These are phyloP conservation scores for Scheffersomyces stipitis DNA, from an alignment of 805 yeast species.

Conservation along the genomic window DNA sequence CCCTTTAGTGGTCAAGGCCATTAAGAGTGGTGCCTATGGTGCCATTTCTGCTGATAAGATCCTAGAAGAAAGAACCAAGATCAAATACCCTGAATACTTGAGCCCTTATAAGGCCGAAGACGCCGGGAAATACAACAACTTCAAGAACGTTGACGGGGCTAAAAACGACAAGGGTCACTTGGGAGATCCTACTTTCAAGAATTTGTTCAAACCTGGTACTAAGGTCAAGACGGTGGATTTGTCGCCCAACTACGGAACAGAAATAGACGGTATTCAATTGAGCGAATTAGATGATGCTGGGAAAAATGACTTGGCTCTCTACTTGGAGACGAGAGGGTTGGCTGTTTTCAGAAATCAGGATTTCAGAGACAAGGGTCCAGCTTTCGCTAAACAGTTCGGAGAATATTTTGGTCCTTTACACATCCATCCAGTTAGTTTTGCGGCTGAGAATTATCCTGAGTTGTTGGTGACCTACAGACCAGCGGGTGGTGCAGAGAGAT, in stretches of 20 bases:
- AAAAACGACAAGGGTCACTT: conserved; percentile 26
- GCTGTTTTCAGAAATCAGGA: conserved; percentile 27
- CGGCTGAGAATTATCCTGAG: conserved; percentile 22
- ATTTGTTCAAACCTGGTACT: conserved; percentile 16
- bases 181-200: conserved; percentile 20
- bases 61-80: conserved; percentile 10
- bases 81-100: conserved; percentile 24
- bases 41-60: conserved; percentile 4
- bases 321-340: conserved; percentile 24
- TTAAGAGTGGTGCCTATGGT: not conserved
- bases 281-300: conserved; percentile 24
- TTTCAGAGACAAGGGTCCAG: conserved; percentile 24
- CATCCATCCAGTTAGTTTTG: conserved; percentile 22
- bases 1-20: not conserved
- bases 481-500: conserved; percentile 18
- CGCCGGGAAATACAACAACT: conserved; percentile 18
- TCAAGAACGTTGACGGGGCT: conserved; percentile 18
- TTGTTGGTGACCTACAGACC: conserved; percentile 22
- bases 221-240: conserved; percentile 16
- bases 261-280: conserved; percentile 23
- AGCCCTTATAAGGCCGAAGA: conserved; percentile 15
- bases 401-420: conserved; percentile 27
- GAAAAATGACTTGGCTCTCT: conserved; percentile 26
- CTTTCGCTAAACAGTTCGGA: conserved; percentile 19
- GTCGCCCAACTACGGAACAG: conserved; percentile 28